Evolutionary conservation across 306 rosid genomes (phyloP), one percentile per base, ranked within the genome.

Genomic region (Cucurbita pepo): DNA sequence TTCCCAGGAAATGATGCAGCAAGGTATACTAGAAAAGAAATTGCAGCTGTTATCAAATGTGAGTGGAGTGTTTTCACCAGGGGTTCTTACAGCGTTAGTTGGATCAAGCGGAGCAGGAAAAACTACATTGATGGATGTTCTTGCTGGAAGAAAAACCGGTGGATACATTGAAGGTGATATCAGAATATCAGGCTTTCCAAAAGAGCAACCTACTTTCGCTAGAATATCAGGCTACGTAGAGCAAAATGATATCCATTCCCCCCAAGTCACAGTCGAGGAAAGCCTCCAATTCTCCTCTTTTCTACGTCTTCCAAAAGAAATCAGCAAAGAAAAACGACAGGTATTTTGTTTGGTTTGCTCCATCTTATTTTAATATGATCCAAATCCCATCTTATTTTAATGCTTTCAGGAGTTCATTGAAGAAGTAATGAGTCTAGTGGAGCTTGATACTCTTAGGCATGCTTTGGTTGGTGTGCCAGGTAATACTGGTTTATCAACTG

Each of bases 101-200:
- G 97, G 97, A 47, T 76, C 97, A 43, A 91, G 97, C 76, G 97
- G 97, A 47, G 97, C 97, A 4, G 97, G 97, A 55, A 89, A 91
- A 85, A 91, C 97, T 74, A 91, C 97, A 54, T 59, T 91, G 77
- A 91, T 91, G 97, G 97, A 91, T 53, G 97, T 91, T 37, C 88
- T 91, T 36, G 96, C 96, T 43, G 97, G 97, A 52, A 89, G 97
- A 83, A 91, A 91, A 84, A 89, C 96, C 47, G 97, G 96, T 54
- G 97, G 97, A 21, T 86, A 87, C 78, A 86, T 89, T 19, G 96
- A 91, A 78, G 97, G 97, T 36, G 87, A 86, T 11, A 83, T 91
- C 69, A 86, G 61, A 77, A 87, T 91, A 81, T 89, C 97, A 34
- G 97, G 97, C 75, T 81, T 85, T 82, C 86, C 90, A 34, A 89